These are phyloP conservation scores for Centella asiatica DNA, from an alignment of 129 eudicot genomes.

Conservation along the genomic window DNA sequence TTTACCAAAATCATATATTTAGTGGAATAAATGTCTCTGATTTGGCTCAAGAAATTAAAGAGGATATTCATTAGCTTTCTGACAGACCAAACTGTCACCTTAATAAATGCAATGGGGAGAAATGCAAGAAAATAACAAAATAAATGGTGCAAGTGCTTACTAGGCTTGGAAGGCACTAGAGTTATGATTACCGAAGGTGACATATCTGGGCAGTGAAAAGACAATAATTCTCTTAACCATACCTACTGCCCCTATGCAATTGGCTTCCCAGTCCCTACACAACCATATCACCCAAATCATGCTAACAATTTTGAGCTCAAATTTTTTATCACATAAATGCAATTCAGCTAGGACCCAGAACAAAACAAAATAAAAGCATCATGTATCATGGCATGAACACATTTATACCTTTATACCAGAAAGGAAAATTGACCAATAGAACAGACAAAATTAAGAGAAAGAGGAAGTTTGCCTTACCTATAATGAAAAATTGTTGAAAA, in stretches of 20 bases:
- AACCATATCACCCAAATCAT: constrained; percentile 11
- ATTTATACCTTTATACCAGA: neutral
- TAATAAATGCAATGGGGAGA: neutral
- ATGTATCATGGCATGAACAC: neutral
- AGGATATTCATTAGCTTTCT: neutral
- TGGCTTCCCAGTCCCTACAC: constrained; percentile 15
- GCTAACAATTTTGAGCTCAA: neutral
- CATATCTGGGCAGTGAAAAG: constrained; percentile 41
- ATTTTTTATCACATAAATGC: constrained; percentile 5
- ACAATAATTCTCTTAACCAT: constrained; percentile 34
- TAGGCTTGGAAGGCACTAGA: neutral
- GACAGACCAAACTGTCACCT: neutral
- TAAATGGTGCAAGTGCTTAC: constrained; percentile 16
- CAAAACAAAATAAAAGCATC: neutral
- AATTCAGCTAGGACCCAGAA: neutral
- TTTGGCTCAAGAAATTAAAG: neutral
- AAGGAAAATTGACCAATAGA: neutral
- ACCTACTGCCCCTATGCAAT: constrained; percentile 12
- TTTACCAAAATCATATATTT: neutral
- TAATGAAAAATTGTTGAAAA: constrained; percentile 21
- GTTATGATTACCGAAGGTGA: constrained; percentile 32
- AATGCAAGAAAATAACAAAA: constrained; percentile 10
- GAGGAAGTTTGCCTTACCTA: constrained; percentile 18
- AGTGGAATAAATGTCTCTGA: neutral
- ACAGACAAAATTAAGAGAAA: neutral